These are phyloP conservation scores for Dichomitus squalens DNA, from an alignment of 1,284 basidiomycete genomes.

Conservation along the genomic window DNA sequence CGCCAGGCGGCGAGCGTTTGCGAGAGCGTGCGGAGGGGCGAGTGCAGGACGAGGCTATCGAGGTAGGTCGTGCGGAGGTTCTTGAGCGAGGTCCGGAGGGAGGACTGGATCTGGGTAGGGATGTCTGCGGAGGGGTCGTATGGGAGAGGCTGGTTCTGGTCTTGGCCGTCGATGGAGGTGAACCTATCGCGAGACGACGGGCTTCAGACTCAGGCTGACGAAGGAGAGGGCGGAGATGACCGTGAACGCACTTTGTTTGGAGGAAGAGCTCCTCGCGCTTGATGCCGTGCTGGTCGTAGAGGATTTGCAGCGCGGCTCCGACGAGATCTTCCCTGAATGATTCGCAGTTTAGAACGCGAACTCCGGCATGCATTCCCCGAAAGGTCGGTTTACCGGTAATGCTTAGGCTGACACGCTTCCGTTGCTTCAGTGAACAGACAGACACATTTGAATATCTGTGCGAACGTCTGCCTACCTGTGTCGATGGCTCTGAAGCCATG, in stretches of 20 bases:
- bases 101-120: conserved; percentile 61
- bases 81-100: conserved; percentile 63
- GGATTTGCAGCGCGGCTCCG: conserved; percentile 63
- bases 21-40: conserved; percentile 60
- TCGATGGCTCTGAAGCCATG: conserved; percentile 81
- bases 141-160: conserved; percentile 66
- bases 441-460: neutral
- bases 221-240: neutral
- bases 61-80: conserved; percentile 72
- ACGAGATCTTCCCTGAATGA: conserved; percentile 72
- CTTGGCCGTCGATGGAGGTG: conserved; percentile 74
- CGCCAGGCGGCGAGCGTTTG: conserved; percentile 71
- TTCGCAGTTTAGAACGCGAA: neutral
- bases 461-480: conserved; percentile 52
- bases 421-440: conserved; percentile 27
- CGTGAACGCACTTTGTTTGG: conserved; percentile 69
- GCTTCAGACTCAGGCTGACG: neutral
- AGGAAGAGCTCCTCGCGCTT: conserved; percentile 36
- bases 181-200: conserved; percentile 49
- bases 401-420: conserved; percentile 79
- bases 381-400: conserved; percentile 57
- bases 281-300: conserved; percentile 38
- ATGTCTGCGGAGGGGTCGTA: conserved; percentile 63
- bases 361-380: neutral
- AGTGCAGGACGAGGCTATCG: conserved; percentile 79